phyloP scores from a whole-genome alignment of 2,329 filamentous ascomycete species.

The Pochonia chlamydosporia region DNA sequence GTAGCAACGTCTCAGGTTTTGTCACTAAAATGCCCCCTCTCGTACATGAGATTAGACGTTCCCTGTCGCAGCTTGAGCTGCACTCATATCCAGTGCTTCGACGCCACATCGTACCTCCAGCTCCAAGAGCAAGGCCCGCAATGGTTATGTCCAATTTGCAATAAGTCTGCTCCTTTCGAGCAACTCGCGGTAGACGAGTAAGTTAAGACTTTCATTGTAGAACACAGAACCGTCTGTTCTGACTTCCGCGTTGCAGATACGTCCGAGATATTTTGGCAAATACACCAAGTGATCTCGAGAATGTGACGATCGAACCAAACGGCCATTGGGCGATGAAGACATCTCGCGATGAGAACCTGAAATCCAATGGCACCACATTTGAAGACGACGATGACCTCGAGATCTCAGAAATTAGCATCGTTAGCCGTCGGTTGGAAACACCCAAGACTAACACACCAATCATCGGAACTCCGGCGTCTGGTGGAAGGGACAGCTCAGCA shows the following conservation, averaged over 20 bases:
- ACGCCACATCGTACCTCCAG: constrained; percentile 85
- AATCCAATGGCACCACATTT: constrained; percentile 20
- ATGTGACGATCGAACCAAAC: constrained; percentile 84
- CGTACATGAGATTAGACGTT: constrained; percentile 72
- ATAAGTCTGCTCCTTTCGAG: constrained; percentile 74
- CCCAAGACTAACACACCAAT: constrained; percentile 30
- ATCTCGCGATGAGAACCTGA: constrained; percentile 23
- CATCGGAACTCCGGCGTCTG: constrained; percentile 32
- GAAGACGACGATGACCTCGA: constrained; percentile 46
- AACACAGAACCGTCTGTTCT: neutral
- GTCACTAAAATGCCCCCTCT: constrained; percentile 88
- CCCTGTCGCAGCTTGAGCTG: constrained; percentile 78
- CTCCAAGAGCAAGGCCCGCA: constrained; percentile 94
- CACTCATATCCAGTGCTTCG: constrained; percentile 90
- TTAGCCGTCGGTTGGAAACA: constrained; percentile 29
- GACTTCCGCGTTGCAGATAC: constrained; percentile 48
- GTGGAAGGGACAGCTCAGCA: constrained; percentile 28
- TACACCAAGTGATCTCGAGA: constrained; percentile 66
- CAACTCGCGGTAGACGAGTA: constrained; percentile 82
- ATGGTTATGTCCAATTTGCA: constrained; percentile 95
- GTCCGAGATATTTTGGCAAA: constrained; percentile 78
- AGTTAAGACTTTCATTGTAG: constrained; percentile 24
- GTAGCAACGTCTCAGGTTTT: constrained; percentile 82
- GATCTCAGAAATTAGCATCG: constrained; percentile 36
- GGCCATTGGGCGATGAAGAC: constrained; percentile 62